Evolutionary conservation across 2,329 filamentous ascomycete species (phyloP).

Genomic region (Cladophialophora yegresii): DNA sequence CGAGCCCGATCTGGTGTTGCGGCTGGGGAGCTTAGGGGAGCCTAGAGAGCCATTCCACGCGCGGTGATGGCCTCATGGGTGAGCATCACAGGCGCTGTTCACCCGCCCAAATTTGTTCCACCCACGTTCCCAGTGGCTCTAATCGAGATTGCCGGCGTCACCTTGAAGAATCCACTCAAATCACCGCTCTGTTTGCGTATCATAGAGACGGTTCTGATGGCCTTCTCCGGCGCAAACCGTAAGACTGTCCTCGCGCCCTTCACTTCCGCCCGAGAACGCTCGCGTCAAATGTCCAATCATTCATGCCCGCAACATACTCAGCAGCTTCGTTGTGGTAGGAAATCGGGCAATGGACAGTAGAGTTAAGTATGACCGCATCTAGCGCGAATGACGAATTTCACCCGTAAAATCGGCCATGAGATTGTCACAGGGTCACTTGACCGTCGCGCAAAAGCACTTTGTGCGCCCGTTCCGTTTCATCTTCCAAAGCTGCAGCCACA

Average conservation of each 20-base stretch:
- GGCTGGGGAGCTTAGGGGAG: neutral
- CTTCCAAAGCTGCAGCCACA: slow-evolving; percentile 18
- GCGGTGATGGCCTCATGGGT: neutral
- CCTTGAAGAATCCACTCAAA: slow-evolving; percentile 13
- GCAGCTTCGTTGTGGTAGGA: neutral
- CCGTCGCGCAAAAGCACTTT: slow-evolving; percentile 16
- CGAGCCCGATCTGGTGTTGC: slow-evolving; percentile 7
- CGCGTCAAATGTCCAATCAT: neutral
- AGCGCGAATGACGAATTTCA: slow-evolving; percentile 8
- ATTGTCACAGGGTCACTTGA: slow-evolving; percentile 30
- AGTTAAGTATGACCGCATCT: slow-evolving; percentile 2
- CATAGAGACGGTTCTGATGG: neutral
- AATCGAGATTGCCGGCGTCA: slow-evolving; percentile 31
- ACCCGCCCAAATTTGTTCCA: slow-evolving; percentile 28
- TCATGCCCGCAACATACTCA: neutral
- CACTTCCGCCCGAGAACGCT: neutral
- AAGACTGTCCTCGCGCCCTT: neutral
- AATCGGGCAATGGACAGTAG: neutral
- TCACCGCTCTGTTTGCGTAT: slow-evolving; percentile 3
- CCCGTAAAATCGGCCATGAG: slow-evolving; percentile 5
- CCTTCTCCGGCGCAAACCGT: neutral
- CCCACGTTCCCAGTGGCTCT: slow-evolving; percentile 29
- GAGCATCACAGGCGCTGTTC: slow-evolving; percentile 19
- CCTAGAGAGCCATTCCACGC: neutral
- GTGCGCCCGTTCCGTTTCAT: slow-evolving; percentile 31